Percentiles rank a stretch among this genome's conserved stretches.
These are phyloP conservation scores for Penicillium alfredii DNA, from an alignment of 495 filamentous ascomycete genomes.

Conservation along the genomic window DNA sequence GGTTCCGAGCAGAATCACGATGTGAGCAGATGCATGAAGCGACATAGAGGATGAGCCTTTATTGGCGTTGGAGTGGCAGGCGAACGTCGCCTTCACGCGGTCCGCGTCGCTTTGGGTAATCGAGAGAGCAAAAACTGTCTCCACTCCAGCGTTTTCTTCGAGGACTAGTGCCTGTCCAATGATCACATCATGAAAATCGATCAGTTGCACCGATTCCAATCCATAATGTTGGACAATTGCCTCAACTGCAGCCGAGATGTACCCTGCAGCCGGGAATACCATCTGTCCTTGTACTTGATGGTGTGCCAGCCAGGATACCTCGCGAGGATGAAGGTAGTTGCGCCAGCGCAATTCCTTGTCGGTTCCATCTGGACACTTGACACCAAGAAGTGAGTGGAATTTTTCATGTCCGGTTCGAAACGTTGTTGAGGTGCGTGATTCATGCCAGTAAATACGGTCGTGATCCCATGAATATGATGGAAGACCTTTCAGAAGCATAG, in stretches of 20 bases:
- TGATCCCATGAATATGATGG: conserved; percentile 52
- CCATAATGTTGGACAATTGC: conserved; percentile 22
- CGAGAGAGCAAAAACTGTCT: conserved; percentile 36
- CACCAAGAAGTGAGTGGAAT: conserved; percentile 31
- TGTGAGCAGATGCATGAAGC: conserved; percentile 17
- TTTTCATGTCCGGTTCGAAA: conserved; percentile 10
- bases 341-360: conserved; percentile 27
- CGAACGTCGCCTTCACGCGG: conserved; percentile 6
- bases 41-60: conserved; percentile 14
- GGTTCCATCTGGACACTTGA: conserved; percentile 11
- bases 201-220: conserved; percentile 14
- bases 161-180: conserved; percentile 47
- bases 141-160: conserved; percentile 40
- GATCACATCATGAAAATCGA: conserved; percentile 30
- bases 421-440: conserved; percentile 35
- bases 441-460: conserved; percentile 38
- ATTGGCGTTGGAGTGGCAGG: conserved; percentile 17
- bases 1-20: conserved; percentile 10
- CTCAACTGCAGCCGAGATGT: conserved; percentile 53
- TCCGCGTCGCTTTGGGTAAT: background rate
- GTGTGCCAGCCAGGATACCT: conserved; percentile 37
- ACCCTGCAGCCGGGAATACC: conserved; percentile 58
- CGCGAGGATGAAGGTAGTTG: conserved; percentile 27
- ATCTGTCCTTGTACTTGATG: conserved; percentile 37
- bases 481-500: conserved; percentile 28